A percentile compares a stretch with the other conserved stretches of the same genome.
Conservation (phyloP, 208 protist species). For the Leishmania mexicana region DNA sequence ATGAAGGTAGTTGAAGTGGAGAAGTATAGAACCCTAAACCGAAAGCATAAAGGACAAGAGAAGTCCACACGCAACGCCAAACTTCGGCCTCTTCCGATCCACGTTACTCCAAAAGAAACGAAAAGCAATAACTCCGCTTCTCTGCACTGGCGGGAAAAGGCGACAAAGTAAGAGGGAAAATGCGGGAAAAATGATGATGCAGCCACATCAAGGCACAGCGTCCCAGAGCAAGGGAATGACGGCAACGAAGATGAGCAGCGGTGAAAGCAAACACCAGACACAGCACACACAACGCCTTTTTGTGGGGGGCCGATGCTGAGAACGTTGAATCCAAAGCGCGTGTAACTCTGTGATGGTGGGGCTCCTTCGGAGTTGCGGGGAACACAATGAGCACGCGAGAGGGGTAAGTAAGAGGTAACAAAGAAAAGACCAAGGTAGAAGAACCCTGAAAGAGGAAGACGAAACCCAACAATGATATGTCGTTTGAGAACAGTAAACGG, state of each 20-base stretch:
- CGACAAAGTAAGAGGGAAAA: not conserved
- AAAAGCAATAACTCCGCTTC: not conserved
- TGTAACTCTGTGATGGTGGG: not conserved
- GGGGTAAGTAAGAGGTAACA: not conserved
- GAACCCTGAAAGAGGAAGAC: not conserved
- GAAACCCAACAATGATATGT: not conserved
- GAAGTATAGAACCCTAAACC: not conserved
- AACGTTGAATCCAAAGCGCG: not conserved
- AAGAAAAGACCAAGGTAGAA: slow-evolving; percentile 11
- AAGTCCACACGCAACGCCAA: not conserved
- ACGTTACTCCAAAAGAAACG: slow-evolving; percentile 3
- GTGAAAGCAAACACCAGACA: not conserved
- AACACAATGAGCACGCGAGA: not conserved
- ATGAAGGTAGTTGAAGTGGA: not conserved
- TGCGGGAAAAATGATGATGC: not conserved
- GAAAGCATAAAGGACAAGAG: not conserved
- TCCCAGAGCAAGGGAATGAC: not conserved
- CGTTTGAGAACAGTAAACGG: not conserved
- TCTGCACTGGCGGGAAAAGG: not conserved
- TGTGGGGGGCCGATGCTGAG: too few species aligned
- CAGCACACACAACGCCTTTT: not conserved
- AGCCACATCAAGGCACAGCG: slow-evolving; percentile 1
- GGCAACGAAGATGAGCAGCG: slow-evolving; percentile 1
- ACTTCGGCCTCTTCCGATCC: too few species aligned
- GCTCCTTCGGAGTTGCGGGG: not conserved